phyloP scores from a whole-genome alignment of 345 rosid genomes.

The Aurinia saxatilis region DNA sequence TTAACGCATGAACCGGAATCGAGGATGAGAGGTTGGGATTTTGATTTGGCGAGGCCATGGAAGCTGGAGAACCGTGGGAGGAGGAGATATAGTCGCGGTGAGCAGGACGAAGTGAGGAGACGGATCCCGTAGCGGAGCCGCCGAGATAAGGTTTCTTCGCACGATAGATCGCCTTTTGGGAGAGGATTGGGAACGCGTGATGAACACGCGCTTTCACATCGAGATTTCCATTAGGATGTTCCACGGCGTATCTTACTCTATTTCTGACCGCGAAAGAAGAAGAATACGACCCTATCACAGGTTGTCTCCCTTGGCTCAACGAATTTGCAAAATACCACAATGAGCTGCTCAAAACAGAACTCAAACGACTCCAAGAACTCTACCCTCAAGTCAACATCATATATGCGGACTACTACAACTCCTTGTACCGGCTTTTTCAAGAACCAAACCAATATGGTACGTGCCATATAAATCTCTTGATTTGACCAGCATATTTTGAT shows the following conservation, averaged over 20 bases:
- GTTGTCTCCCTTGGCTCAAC: slow-evolving; percentile 41
- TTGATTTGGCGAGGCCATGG: no score
- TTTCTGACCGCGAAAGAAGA: slow-evolving; percentile 12
- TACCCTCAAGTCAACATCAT: slow-evolving; percentile 30
- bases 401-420: slow-evolving; percentile 37
- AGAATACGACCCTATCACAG: slow-evolving; percentile 32
- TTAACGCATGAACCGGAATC: no score
- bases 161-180: no score
- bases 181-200: no score
- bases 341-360: slow-evolving; percentile 24
- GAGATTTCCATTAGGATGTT: slow-evolving; percentile 41
- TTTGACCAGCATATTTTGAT: neutral
- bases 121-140: no score
- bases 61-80: no score
- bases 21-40: no score
- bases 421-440: slow-evolving; percentile 13
- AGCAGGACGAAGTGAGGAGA: no score
- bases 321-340: slow-evolving; percentile 35
- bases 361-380: slow-evolving; percentile 10
- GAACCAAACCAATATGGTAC: slow-evolving; percentile 38
- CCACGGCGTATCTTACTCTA: slow-evolving; percentile 21
- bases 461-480: neutral
- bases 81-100: no score
- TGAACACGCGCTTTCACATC: no score
- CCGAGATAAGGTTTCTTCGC: no score